These are phyloP conservation scores for Diaporthe nobilis DNA, from an alignment of 2,329 filamentous ascomycete genomes.

Conservation along the genomic window DNA sequence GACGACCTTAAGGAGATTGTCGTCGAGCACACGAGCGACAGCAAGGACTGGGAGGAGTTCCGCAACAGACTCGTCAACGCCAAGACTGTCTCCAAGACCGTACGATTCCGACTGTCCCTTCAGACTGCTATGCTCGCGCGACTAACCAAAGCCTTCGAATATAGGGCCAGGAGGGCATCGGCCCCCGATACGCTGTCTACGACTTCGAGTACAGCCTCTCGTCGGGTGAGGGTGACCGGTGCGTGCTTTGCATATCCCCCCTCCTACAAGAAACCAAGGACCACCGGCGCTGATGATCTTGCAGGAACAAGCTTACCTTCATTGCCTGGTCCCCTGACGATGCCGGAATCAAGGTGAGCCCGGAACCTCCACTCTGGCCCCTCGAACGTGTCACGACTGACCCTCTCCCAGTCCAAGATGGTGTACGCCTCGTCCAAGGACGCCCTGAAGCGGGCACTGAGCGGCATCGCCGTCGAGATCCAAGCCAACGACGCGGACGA, in stretches of 20 bases:
- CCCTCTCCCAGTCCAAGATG: constrained; percentile 79
- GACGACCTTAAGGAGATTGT: constrained; percentile 87
- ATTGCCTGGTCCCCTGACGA: constrained; percentile 87
- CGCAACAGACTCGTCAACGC: constrained; percentile 82
- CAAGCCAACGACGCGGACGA: constrained; percentile 89
- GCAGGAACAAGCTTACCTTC: constrained; percentile 83
- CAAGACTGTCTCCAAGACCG: constrained; percentile 79
- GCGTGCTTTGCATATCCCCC: constrained; percentile 48
- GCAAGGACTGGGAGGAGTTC: constrained; percentile 79
- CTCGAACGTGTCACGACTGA: constrained; percentile 40
- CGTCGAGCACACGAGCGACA: constrained; percentile 79
- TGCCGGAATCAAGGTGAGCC: constrained; percentile 79
- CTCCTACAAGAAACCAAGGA: constrained; percentile 39
- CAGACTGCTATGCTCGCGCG: constrained; percentile 33
- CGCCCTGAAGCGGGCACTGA: constrained; percentile 83
- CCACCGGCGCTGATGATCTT: constrained; percentile 43
- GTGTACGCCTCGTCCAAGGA: constrained; percentile 92
- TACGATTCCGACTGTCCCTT: constrained; percentile 54
- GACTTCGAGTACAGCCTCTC: constrained; percentile 84
- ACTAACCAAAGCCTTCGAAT: constrained; percentile 28
- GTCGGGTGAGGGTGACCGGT: constrained; percentile 81
- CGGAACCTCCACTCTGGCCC: constrained; percentile 35
- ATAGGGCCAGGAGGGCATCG: constrained; percentile 73
- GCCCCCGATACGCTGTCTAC: constrained; percentile 86
- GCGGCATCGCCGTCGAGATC: constrained; percentile 81